Percentiles rank a stretch among this genome's conserved stretches.
Conservation (phyloP, 73 alveolate species). For the Stentor coeruleus region DNA sequence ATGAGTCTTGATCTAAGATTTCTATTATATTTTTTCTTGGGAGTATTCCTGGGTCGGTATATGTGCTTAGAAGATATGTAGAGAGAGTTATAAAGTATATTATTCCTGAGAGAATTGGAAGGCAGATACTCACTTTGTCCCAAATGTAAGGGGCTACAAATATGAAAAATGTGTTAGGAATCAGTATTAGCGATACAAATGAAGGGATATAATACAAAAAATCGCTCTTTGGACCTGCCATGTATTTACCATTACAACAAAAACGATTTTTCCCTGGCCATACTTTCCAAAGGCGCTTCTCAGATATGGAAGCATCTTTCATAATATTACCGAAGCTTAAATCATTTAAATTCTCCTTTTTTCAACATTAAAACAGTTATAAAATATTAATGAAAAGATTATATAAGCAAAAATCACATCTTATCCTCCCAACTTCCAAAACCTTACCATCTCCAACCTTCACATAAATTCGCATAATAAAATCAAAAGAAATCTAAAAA, state of each 20-base stretch:
- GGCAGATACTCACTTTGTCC: too few species aligned
- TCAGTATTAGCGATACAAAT: neutral
- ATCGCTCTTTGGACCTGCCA: slow-evolving; percentile 4
- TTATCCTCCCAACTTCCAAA: too few species aligned
- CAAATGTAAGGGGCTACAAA: neutral
- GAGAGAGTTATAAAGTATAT: neutral
- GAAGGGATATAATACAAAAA: neutral
- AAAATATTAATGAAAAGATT: too few species aligned
- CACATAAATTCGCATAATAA: too few species aligned
- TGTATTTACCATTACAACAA: neutral
- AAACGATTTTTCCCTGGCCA: slow-evolving; percentile 28
- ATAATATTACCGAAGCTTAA: too few species aligned
- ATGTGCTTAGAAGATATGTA: neutral
- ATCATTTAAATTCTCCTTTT: too few species aligned
- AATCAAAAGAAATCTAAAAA: too few species aligned
- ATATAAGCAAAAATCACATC: too few species aligned
- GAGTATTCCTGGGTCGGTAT: slow-evolving; percentile 23
- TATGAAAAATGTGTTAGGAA: slow-evolving; percentile 12
- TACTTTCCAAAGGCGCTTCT: neutral
- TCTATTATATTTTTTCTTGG: slow-evolving; percentile 1
- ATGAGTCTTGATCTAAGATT: neutral
- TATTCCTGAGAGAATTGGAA: neutral
- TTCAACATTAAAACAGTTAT: too few species aligned
- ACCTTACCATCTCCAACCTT: too few species aligned
- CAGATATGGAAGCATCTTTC: too few species aligned